Evolutionary conservation across 495 filamentous ascomycete species (phyloP), one percentile per base, ranked within the genome.

Genomic region (Penicillium goetzii): DNA sequence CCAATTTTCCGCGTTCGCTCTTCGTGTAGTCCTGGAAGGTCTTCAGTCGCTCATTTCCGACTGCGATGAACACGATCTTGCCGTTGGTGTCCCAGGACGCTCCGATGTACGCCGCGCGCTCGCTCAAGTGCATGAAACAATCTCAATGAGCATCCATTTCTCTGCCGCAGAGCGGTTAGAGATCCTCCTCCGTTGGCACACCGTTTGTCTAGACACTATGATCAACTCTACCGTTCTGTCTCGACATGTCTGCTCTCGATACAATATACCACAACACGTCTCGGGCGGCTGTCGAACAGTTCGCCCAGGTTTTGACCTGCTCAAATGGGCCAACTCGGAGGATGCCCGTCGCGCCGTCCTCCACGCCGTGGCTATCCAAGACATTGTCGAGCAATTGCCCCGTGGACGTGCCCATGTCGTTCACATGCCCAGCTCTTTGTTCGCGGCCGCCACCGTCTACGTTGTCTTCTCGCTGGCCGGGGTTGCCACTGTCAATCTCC

Each of bases 331-430:
- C 12, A 67, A 71, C 19, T 77, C 72, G 0, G 71, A 76, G 36
- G 76, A 81, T 63, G 81, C 78, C 5, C 70, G 75, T 2, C 73
- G 80, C 26, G 78, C 81, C n/a, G 66, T 81, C 1, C 64, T 83
- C 11, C 81, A 83, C 38, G 81, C 80, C 8, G 72, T 81, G 49
- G 76, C 79, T 2, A 82, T 83, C 30, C 81, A 83, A 64, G 78
- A 82, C 41, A 81, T 83, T 19, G 66, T 83, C n/a, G 81, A 83
- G 59, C 74, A 79, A 52, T 59, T 83, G 1, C 81, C 81, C 7
- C 70, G 79, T 23, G 81, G 81, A 4, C 74, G 80, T 11, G 77
- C 79, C 15, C 81, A 83, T 67, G 79, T 76, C 0, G 73, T 82
- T 5, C 80, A 81, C 61, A 78, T 83, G 72, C 80, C 80, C 1